Base-by-base conservation (phyloP, 306 rosid genomes). In the Aeschynomene evenia region DNA sequence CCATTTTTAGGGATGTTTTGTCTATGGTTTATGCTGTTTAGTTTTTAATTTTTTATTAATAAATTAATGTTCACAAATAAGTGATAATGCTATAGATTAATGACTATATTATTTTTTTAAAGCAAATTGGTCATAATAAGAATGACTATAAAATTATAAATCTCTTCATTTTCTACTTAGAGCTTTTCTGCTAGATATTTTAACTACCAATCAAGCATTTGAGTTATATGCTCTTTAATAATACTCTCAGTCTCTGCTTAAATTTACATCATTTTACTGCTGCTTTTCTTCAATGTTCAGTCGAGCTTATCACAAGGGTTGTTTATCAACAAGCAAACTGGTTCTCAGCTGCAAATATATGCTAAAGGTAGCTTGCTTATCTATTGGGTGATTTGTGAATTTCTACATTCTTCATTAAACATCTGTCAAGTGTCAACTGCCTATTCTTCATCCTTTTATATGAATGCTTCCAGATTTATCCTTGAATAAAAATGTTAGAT, bases 301-400 rank as follows among this genome's bases (percentile, higher is more conserved):
- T 65, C 84, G 72, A 82, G 81, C 69, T 78, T 84, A 50, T 77
- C 96, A 21, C 87, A 20, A 21, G 52, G 81, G 48, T 66, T 71
- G 69, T 76, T 79, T 63, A 66, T 65, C 51, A 77, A 76, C 77
- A 86, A 73, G 60, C 82, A 75, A 70, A 75, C 63, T 54, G 81
- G 63, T 69, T 73, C 75, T 77, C 86, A 76, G 71, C 80, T 74
- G 71, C 79, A 64, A 61, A 75, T 78, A 79, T 78, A 66, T 71
- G 50, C 75, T 56, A 79, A 82, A 85, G 94, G 98, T 94, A 81
- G 63, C 70, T 80, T 70, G 64, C 72, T 58, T 77, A 50, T 75
- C 24, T 73, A 29, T 51, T 68, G 31, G 36, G 69, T 61, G 61
- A 34, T 74, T 83, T 36, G 5, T 34, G 1, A 69, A 66, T 45